Conservation (phyloP, 1,284 basidiomycete genomes). For the Ganoderma multipileum region DNA sequence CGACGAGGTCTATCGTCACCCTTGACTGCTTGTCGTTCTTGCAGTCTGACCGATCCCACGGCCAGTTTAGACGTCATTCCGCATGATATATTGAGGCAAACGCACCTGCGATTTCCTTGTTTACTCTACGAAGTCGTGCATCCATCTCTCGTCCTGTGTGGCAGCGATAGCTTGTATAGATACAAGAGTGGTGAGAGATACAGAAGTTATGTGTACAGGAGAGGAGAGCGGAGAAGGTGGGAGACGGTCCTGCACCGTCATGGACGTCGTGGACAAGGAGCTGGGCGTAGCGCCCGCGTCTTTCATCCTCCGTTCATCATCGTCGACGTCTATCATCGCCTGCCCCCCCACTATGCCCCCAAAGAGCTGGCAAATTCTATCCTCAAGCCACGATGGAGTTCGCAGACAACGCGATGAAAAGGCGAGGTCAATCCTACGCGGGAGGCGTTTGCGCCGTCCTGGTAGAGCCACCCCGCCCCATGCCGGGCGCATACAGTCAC, state of each 20-base stretch:
- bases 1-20: slow-evolving; percentile 86
- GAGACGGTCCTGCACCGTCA: slow-evolving; percentile 11
- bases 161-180: slow-evolving; percentile 12
- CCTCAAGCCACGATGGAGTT: neutral
- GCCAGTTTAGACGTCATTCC: neutral
- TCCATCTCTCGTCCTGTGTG: slow-evolving; percentile 58
- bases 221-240: slow-evolving; percentile 3
- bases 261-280: neutral
- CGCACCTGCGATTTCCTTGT: slow-evolving; percentile 90
- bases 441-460: neutral
- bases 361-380: neutral
- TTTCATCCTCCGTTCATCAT: neutral
- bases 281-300: neutral
- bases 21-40: slow-evolving; percentile 91
- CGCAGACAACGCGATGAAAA: neutral
- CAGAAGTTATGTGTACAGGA: slow-evolving; percentile 16
- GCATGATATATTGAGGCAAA: slow-evolving; percentile 6
- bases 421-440: neutral
- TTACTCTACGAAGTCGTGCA: slow-evolving; percentile 87
- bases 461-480: neutral
- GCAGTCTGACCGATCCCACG: slow-evolving; percentile 66
- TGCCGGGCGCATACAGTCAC: neutral
- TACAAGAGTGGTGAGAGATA: slow-evolving; percentile 14
- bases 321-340: neutral
- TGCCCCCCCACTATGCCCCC: neutral